phyloP scores from a whole-genome alignment of 2,329 filamentous ascomycete genomes.

The Penicillium sp. region DNA sequence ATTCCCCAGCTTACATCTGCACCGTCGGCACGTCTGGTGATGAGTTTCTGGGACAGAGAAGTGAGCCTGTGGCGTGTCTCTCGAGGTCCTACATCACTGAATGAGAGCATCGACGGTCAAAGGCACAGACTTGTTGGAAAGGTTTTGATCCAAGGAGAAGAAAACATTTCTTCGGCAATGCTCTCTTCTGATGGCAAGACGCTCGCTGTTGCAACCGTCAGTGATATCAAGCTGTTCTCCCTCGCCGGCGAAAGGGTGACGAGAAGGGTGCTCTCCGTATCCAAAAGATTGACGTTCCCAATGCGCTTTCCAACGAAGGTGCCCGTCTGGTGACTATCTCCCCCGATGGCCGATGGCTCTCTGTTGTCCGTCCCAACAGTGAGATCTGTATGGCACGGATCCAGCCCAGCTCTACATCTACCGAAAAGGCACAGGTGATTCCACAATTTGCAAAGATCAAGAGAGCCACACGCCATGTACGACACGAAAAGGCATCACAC shows the following conservation, averaged over 20 bases:
- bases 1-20: constrained; percentile 73
- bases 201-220: constrained; percentile 73
- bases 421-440: constrained; percentile 46
- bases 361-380: constrained; percentile 61
- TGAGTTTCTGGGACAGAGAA: constrained; percentile 91
- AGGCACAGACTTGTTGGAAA: constrained; percentile 62
- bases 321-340: constrained; percentile 65
- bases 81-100: constrained; percentile 48
- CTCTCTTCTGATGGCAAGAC: constrained; percentile 73
- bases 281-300: constrained; percentile 67
- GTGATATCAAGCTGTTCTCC: constrained; percentile 76
- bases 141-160: constrained; percentile 69
- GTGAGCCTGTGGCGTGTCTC: constrained; percentile 76
- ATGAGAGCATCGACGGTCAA: constrained; percentile 44
- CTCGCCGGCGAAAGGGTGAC: constrained; percentile 58
- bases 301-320: constrained; percentile 59
- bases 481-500: constrained; percentile 54
- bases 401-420: constrained; percentile 39
- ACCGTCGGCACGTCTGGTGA: constrained; percentile 70
- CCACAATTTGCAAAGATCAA: constrained; percentile 48
- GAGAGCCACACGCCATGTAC: constrained; percentile 36
- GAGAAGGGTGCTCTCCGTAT: constrained; percentile 66
- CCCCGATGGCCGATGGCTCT: constrained; percentile 50
- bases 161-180: constrained; percentile 75
- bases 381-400: constrained; percentile 58